Base-by-base conservation (phyloP, 202 grass and related monocot species). In the Eragrostis tef region DNA sequence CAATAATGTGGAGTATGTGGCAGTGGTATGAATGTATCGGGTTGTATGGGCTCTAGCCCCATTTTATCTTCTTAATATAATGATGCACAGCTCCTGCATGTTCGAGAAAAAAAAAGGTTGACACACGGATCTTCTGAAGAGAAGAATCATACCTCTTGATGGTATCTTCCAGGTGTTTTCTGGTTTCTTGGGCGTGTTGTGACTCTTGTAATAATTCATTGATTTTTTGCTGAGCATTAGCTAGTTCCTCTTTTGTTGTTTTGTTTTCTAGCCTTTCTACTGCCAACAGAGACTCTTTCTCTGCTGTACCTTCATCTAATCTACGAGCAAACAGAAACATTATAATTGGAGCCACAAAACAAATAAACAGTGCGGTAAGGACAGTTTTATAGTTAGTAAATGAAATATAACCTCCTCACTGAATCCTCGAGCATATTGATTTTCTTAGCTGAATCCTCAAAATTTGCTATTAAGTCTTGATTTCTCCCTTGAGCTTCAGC, bases 241-340 rank as follows among this genome's bases (percentile, higher is more conserved):
- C 27, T 73, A 92, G 70, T 75, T 87, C 85, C 64, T 88, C 84
- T 61, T 93, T 93, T 73, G 79, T 81, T 64, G 24, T 46, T 53
- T 84, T 83, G 50, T 83, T 84, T 85, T 93, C 69, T 86, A 84
- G 82, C 72, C 64, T 81, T 88, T 88, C 70, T 62, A 64, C 63
- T 81, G 69, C 70, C 74, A 90, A 77, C 70, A 86, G 77, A 88
- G 91, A 86, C 39, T 93, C 91, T 88, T 86, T 88, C n/a, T 66
- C 86, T 72, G 82, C 84, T 65, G 39, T 63, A 26, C 42, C 36
- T 88, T 90, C 83, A 81, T 88, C 79, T 79, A 90, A 79, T 82
- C 91, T 93, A 83, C 73, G 69, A 73, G 42, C 56, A 85, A 86
- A 87, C 27, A 77, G 73, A 78, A 48, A 64, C 36, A 20, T 56